Conservation (phyloP, 108 stramenopile genomes). For the Nitzschia inconspicua region DNA sequence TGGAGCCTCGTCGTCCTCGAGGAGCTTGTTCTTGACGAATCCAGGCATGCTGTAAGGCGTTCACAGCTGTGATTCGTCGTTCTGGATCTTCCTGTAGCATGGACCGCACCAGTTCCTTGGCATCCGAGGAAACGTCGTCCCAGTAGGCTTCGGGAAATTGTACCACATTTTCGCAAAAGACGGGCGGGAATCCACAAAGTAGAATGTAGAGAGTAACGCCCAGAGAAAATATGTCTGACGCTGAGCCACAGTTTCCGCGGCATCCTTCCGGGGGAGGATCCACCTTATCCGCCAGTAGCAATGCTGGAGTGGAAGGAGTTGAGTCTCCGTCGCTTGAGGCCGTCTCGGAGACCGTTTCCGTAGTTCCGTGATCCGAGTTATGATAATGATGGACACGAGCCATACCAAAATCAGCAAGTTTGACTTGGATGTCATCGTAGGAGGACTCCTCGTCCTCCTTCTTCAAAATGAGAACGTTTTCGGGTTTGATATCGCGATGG, state of each 20-base stretch:
- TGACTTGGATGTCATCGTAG: conserved; percentile 59
- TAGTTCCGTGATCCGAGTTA: conserved; percentile 2
- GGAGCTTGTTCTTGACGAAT: conserved; percentile 36
- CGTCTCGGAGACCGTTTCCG: background rate
- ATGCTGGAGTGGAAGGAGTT: conserved; percentile 40
- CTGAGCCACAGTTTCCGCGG: conserved; percentile 67
- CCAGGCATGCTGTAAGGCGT: conserved; percentile 67
- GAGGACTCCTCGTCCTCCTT: conserved; percentile 38
- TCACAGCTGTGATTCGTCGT: conserved; percentile 52
- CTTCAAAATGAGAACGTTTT: conserved; percentile 75
- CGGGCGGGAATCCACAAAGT: conserved; percentile 92
- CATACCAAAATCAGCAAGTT: conserved; percentile 87
- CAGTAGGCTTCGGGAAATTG: conserved; percentile 56
- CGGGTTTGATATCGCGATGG: conserved; percentile 87
- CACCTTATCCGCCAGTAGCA: conserved; percentile 56
- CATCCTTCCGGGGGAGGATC: conserved; percentile 81
- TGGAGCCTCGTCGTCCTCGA: conserved; percentile 27
- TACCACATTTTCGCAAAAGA: conserved; percentile 44
- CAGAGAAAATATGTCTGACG: conserved; percentile 92
- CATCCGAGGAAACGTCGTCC: conserved; percentile 65
- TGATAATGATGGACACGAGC: conserved; percentile 45
- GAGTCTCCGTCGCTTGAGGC: conserved; percentile 32
- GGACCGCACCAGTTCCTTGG: conserved; percentile 66
- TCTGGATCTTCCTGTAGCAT: conserved; percentile 70
- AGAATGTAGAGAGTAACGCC: conserved; percentile 97